Evolutionary conservation across 106 monocot genomes (phyloP), one percentile per base, ranked within the genome.

Genomic region (Dioscorea dumetorum): DNA sequence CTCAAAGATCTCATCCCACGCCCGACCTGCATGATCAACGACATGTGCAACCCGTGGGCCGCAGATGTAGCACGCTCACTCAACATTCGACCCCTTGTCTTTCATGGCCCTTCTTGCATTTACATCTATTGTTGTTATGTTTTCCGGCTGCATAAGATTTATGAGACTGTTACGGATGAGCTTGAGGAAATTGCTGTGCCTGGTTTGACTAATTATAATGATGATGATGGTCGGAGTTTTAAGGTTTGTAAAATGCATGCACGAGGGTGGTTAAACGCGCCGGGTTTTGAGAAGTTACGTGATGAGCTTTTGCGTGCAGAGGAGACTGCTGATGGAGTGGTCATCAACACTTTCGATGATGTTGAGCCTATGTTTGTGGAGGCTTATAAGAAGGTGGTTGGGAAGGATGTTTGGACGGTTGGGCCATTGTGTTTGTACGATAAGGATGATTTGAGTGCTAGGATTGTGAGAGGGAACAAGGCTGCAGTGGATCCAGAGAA

Each of bases 331-430:
- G 65, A 76, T 21, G 88, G 88, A 3, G 49, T 88, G 32, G 71
- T 88, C 11, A 52, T 81, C 18, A 93, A 93, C 62, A 92, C 68
- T 48, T 88, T 83, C 70, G 50, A 63, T 15, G 92, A 78, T 9
- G 19, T 93, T 66, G 92, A 93, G 74, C 59, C 21, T 0, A 32
- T 35, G 13, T 85, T 58, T 60, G 33, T 76, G 8, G 73, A 88
- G 5, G 1, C 48, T 12, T 88, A 83, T 66, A 17, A 57, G 75
- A 77, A 73, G 28, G 49, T 14, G 18, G 66, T 62, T 2, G 76
- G 76, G 12, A 85, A 75, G 81, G 77, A 70, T 64, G 80, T 71
- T 2, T 88, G 73, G 80, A 70, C 88, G 0, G 35, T 93, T 12
- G 88, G 93, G 6, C 88, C 93, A 4, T 12, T 88, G 6, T 80